These are phyloP conservation scores for Flaveria trinervia DNA, from an alignment of 129 eudicot species.

Conservation along the genomic window DNA sequence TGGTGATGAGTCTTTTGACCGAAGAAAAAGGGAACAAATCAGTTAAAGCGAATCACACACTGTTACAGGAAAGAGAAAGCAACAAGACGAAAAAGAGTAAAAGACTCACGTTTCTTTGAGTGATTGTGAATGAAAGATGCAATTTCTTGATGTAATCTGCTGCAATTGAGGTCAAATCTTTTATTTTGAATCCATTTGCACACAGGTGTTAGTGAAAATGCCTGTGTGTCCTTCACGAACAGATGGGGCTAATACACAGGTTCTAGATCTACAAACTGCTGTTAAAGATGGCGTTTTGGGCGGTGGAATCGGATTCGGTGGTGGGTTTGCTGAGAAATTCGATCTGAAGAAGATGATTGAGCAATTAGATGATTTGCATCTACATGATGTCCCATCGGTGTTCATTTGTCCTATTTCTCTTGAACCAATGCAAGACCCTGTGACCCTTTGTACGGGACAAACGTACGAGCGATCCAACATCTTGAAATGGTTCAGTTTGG, in stretches of 20 bases:
- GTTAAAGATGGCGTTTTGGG: constrained; percentile 71
- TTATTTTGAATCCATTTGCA: neutral
- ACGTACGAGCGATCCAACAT: constrained; percentile 60
- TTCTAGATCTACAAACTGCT: constrained; percentile 66
- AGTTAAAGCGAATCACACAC: constrained; percentile 41
- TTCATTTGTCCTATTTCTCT: constrained; percentile 66
- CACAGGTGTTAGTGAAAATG: constrained; percentile 46
- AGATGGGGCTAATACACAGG: constrained; percentile 51
- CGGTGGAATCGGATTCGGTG: constrained; percentile 42
- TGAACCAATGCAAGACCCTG: constrained; percentile 64
- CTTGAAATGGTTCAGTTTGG: constrained; percentile 56
- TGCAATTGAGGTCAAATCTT: constrained; percentile 29
- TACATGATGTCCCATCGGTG: constrained; percentile 55
- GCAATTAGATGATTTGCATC: constrained; percentile 29
- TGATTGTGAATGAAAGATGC: neutral
- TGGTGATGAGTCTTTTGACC: constrained; percentile 61
- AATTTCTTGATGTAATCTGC: constrained; percentile 33
- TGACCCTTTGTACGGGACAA: constrained; percentile 65
- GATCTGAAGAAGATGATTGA: constrained; percentile 57
- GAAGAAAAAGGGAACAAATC: constrained; percentile 28
- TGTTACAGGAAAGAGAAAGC: constrained; percentile 16
- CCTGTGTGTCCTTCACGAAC: constrained; percentile 48
- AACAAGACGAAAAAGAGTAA: constrained; percentile 4
- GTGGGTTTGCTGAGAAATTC: constrained; percentile 50
- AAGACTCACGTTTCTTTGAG: too few species aligned